Percentiles rank a stretch among this genome's conserved stretches.
Evolutionary conservation across 2,329 filamentous ascomycete genomes (phyloP).

Genomic region (Ascosphaera apis): DNA sequence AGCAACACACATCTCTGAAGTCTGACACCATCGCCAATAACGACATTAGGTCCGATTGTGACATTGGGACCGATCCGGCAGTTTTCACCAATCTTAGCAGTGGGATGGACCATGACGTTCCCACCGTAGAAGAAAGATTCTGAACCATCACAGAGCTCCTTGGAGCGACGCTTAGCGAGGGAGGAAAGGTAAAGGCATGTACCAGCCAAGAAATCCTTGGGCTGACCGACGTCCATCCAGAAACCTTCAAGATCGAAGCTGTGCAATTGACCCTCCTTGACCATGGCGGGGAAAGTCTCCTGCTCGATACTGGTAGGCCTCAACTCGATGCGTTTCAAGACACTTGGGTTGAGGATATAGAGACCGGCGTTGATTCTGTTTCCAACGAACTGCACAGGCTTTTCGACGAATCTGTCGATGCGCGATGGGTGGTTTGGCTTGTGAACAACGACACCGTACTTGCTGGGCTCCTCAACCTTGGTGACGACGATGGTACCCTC

Average conservation of each 20-base stretch:
- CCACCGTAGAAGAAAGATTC: constrained; percentile 74
- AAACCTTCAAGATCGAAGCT: constrained; percentile 92
- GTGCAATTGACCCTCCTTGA: constrained; percentile 72
- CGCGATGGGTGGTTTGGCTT: constrained; percentile 73
- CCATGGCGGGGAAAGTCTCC: constrained; percentile 92
- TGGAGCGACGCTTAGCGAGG: constrained; percentile 70
- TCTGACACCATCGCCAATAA: constrained; percentile 81
- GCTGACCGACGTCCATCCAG: constrained; percentile 99
- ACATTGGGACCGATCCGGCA: constrained; percentile 97
- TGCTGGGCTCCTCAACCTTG: constrained; percentile 96
- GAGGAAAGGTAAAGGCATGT: constrained; percentile 93
- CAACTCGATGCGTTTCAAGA: constrained; percentile 79
- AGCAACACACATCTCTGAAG: constrained; percentile 84
- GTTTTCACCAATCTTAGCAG: constrained; percentile 92
- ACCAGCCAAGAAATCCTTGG: constrained; percentile 91
- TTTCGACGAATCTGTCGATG: constrained; percentile 98
- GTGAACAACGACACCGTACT: constrained; percentile 97
- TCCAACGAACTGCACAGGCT: constrained; percentile 93
- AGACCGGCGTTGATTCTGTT: constrained; percentile 98
- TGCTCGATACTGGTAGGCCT: constrained; percentile 95
- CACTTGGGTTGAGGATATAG: constrained; percentile 87
- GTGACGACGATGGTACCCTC: constrained; percentile 97
- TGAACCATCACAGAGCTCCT: constrained; percentile 49
- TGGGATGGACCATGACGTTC: constrained; percentile 85
- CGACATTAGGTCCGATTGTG: constrained; percentile 77